Evolutionary conservation across 345 rosid genomes (phyloP).

Genomic region (Bruguiera gymnorhiza): DNA sequence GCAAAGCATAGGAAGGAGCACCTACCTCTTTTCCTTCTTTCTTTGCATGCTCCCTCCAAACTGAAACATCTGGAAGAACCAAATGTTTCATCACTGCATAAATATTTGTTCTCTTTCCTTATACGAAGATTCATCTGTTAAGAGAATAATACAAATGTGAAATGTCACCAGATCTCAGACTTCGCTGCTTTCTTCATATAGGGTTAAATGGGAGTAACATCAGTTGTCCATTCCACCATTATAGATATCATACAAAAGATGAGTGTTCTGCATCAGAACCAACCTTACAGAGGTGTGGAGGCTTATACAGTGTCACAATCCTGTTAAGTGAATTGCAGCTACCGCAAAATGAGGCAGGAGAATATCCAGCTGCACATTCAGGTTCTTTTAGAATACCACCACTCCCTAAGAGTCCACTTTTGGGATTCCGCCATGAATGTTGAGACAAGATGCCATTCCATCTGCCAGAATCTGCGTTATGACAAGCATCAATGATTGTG

Average conservation of each 20-base stretch:
- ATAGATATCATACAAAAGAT: too few species aligned
- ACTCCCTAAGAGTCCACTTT: conserved; percentile 25
- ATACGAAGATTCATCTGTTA: conserved; percentile 23
- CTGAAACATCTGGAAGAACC: conserved; percentile 14
- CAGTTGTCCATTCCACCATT: too few species aligned
- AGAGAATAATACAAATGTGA: background rate
- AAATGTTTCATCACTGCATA: conserved; percentile 14
- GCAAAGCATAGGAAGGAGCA: conserved; percentile 1
- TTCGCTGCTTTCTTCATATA: too few species aligned
- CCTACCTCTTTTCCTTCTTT: conserved; percentile 28
- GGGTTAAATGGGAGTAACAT: too few species aligned
- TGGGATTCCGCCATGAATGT: conserved; percentile 12
- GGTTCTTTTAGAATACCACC: conserved; percentile 14
- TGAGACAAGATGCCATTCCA: conserved; percentile 12
- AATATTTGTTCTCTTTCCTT: conserved; percentile 18
- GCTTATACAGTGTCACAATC: too few species aligned
- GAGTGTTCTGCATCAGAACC: too few species aligned
- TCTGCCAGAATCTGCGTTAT: conserved; percentile 23
- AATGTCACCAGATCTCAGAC: too few species aligned
- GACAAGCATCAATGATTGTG: background rate
- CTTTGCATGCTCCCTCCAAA: conserved; percentile 21
- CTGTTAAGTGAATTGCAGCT: conserved; percentile 14
- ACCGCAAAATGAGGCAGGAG: conserved; percentile 6
- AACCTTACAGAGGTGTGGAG: too few species aligned
- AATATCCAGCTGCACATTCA: conserved; percentile 1